Conservation (phyloP, 495 filamentous ascomycete genomes). For the Xylaria grammica region DNA sequence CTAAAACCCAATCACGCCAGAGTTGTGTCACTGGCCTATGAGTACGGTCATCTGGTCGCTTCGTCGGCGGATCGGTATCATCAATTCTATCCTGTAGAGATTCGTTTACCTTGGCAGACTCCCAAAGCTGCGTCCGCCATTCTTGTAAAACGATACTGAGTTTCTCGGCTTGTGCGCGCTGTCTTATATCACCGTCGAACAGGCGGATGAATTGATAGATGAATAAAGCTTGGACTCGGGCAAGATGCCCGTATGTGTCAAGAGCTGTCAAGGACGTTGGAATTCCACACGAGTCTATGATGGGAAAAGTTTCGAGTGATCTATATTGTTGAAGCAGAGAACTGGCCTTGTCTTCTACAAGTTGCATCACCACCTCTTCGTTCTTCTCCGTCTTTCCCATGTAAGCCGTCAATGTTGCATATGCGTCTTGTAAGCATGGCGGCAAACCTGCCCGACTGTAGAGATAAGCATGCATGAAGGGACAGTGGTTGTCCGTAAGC, state of each 20-base stretch:
- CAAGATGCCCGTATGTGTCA: slow-evolving; percentile 31
- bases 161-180: slow-evolving; percentile 20
- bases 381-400: slow-evolving; percentile 13
- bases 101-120: not conserved
- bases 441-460: not conserved
- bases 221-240: slow-evolving; percentile 42
- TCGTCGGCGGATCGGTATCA: not conserved
- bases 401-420: slow-evolving; percentile 23
- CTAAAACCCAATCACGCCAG: slow-evolving; percentile 51
- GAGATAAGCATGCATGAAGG: not conserved
- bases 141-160: not conserved
- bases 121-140: slow-evolving; percentile 16
- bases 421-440: slow-evolving; percentile 6
- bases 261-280: too few species aligned
- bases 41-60: not conserved
- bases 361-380: slow-evolving; percentile 26
- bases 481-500: not conserved
- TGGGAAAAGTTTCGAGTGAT: not conserved
- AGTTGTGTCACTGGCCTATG: slow-evolving; percentile 29
- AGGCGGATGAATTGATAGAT: slow-evolving; percentile 46
- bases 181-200: slow-evolving; percentile 30
- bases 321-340: slow-evolving; percentile 7
- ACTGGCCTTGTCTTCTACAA: slow-evolving; percentile 23
- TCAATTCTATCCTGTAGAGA: not conserved
- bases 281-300: not conserved